A percentile compares a stretch with the other conserved stretches of the same genome.
These are phyloP conservation scores for Lentinula edodes DNA, from an alignment of 768 basidiomycete species.

Conservation along the genomic window DNA sequence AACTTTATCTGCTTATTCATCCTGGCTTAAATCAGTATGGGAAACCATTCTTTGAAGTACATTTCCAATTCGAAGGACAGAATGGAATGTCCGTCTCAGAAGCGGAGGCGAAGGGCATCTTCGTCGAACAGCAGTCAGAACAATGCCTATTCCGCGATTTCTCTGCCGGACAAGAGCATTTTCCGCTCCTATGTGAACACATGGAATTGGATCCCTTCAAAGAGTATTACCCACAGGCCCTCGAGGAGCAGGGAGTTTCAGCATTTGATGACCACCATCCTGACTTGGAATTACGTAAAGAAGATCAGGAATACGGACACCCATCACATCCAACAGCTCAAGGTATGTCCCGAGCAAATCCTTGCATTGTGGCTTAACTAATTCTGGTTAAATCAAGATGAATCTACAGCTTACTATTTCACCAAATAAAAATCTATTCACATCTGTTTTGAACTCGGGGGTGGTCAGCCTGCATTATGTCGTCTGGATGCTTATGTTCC, in stretches of 20 bases:
- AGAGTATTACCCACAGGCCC: background rate
- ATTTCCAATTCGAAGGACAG: background rate
- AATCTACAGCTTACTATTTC: background rate
- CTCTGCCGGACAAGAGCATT: background rate
- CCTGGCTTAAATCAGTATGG: background rate
- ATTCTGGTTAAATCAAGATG: background rate
- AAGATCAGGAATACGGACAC: background rate
- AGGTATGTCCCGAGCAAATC: background rate
- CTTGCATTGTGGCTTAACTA: background rate
- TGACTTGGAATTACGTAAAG: background rate
- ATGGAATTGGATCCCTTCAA: background rate
- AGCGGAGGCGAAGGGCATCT: background rate
- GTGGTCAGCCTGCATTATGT: too few species aligned
- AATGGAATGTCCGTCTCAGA: background rate
- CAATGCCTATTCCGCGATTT: background rate
- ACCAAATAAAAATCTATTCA: background rate
- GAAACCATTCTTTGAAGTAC: background rate
- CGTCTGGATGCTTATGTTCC: too few species aligned
- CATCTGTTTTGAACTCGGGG: too few species aligned
- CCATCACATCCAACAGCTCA: slow-evolving; percentile 1
- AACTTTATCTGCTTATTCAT: background rate
- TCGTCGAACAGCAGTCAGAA: background rate
- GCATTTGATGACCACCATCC: slow-evolving; percentile 2
- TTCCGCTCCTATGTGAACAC: background rate
- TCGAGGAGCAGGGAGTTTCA: background rate